Conservation (phyloP, 768 basidiomycete species). For the Trametes meyenii region DNA sequence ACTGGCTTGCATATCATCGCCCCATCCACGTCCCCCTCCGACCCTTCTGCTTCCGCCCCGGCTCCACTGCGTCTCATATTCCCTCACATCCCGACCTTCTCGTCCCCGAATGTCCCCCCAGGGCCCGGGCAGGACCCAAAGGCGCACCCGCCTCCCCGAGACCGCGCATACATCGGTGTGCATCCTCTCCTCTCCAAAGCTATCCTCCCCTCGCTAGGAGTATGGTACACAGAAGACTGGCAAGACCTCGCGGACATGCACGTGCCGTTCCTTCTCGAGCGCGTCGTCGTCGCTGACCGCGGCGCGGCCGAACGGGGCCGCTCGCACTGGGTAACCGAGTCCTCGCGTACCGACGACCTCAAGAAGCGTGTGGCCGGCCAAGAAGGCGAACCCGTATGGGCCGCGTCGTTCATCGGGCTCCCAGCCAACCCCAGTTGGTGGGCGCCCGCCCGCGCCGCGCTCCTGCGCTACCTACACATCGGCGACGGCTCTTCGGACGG, state of each 20-base stretch:
- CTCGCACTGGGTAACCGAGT: slow-evolving; percentile 18
- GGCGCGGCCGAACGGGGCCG: slow-evolving; percentile 55
- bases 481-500: slow-evolving; percentile 41
- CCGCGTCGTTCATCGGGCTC: slow-evolving; percentile 48
- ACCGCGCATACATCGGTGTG: slow-evolving; percentile 54
- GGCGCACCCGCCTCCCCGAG: slow-evolving; percentile 34
- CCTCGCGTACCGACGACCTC: slow-evolving; percentile 18
- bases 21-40: slow-evolving; percentile 13
- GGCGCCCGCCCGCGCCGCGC: slow-evolving; percentile 45
- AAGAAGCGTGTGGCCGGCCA: slow-evolving; percentile 19
- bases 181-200: slow-evolving; percentile 59
- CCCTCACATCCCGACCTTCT: slow-evolving; percentile 66
- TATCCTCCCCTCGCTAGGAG: slow-evolving; percentile 30
- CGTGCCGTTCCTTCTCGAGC: slow-evolving; percentile 73
- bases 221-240: slow-evolving; percentile 75
- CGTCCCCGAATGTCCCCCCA: slow-evolving; percentile 44
- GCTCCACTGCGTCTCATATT: slow-evolving; percentile 77
- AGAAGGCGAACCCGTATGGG: slow-evolving; percentile 44
- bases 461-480: slow-evolving; percentile 40
- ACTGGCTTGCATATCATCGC: slow-evolving; percentile 27
- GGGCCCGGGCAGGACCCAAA: slow-evolving; percentile 23
- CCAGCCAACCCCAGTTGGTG: slow-evolving; percentile 63
- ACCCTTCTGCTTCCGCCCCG: slow-evolving; percentile 31
- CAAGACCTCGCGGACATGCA: slow-evolving; percentile 69
- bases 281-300: slow-evolving; percentile 76